A percentile compares a stretch with the other conserved stretches of the same genome.
Evolutionary conservation across 176 grass and related monocot genomes (phyloP).

Genomic region (Calamus simplicifolius): DNA sequence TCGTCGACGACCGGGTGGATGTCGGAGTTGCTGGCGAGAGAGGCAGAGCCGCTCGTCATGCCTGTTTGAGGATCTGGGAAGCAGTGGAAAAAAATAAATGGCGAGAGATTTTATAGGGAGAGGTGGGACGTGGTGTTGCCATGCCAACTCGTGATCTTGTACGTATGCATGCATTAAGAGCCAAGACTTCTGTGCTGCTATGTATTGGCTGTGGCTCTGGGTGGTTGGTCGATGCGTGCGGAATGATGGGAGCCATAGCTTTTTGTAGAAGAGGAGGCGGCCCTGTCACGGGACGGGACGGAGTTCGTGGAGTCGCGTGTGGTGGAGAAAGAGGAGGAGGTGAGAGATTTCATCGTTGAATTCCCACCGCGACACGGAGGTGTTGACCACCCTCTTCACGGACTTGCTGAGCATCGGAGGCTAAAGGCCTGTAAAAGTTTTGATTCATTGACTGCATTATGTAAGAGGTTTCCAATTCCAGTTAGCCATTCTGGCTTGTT

Average conservation of each 20-base stretch:
- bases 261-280: conserved; percentile 9
- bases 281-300: neutral
- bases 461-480: no score
- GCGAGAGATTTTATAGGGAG: no score
- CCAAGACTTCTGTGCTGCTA: conserved; percentile 5
- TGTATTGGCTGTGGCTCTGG: neutral
- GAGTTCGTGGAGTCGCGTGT: conserved; percentile 44
- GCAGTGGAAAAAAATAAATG: neutral
- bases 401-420: no score
- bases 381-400: no score
- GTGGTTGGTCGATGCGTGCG: conserved; percentile 22
- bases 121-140: no score
- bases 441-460: no score
- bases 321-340: conserved; percentile 9
- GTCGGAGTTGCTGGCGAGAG: conserved; percentile 21
- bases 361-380: no score
- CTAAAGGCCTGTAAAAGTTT: no score
- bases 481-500: no score
- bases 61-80: neutral
- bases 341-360: no score
- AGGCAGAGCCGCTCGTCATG: conserved; percentile 41
- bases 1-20: conserved; percentile 28
- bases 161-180: conserved; percentile 30
- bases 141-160: no score
- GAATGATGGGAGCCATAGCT: conserved; percentile 17